Evolutionary conservation across 1,284 basidiomycete genomes (phyloP).

Genomic region (Cutaneotrichosporon sp.): DNA sequence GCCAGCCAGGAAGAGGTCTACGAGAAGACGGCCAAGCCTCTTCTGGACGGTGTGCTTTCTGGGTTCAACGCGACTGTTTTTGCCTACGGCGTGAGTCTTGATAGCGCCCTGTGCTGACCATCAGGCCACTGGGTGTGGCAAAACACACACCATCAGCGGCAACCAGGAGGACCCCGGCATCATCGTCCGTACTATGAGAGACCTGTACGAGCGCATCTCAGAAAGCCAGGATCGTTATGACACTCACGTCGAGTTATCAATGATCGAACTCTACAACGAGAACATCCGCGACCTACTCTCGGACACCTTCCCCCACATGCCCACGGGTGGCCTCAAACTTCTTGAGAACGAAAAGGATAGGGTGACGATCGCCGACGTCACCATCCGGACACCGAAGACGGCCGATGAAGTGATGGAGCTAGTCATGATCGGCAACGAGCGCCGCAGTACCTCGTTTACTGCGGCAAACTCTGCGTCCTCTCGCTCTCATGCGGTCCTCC

Average conservation of each 20-base stretch:
- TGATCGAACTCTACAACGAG: slow-evolving; percentile 97
- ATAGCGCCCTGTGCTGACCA: slow-evolving; percentile 5
- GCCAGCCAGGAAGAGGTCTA: slow-evolving; percentile 82
- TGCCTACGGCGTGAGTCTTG: slow-evolving; percentile 81
- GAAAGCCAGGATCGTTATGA: slow-evolving; percentile 77
- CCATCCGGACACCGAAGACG: slow-evolving; percentile 70
- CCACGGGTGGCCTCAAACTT: slow-evolving; percentile 81
- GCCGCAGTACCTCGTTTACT: slow-evolving; percentile 86
- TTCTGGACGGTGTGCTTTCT: slow-evolving; percentile 78
- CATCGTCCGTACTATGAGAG: slow-evolving; percentile 94
- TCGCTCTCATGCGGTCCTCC: slow-evolving; percentile 91
- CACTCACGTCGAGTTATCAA: slow-evolving; percentile 82
- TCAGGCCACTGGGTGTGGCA: slow-evolving; percentile 95
- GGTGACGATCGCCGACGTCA: slow-evolving; percentile 82
- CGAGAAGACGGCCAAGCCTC: slow-evolving; percentile 74
- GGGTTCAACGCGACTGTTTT: slow-evolving; percentile 97
- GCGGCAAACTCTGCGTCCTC: slow-evolving; percentile 93
- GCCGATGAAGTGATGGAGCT: slow-evolving; percentile 91
- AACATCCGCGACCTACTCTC: slow-evolving; percentile 91
- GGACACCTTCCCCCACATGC: slow-evolving; percentile 60
- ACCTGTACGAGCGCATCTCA: slow-evolving; percentile 85
- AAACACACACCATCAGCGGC: slow-evolving; percentile 96
- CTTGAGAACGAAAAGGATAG: slow-evolving; percentile 77
- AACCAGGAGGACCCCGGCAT: slow-evolving; percentile 80
- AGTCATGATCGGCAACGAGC: slow-evolving; percentile 79